phyloP scores from a whole-genome alignment of 495 filamentous ascomycete species.

The Tuber brumale region DNA sequence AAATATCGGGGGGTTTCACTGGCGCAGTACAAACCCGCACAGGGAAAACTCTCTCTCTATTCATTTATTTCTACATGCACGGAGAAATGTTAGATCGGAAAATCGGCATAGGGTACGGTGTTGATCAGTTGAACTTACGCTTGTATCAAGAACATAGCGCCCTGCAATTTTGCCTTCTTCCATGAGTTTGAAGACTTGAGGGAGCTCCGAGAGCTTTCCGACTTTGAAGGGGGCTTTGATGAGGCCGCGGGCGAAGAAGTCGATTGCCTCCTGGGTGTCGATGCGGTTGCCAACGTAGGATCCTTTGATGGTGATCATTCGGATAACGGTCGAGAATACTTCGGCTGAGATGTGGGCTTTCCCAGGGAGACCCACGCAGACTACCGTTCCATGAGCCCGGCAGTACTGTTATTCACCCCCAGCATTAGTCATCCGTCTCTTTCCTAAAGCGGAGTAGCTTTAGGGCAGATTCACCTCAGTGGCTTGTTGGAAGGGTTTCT shows the following conservation, averaged over 20 bases:
- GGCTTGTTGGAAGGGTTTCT: conserved; percentile 93
- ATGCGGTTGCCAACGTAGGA: conserved; percentile 86
- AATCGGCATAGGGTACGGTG: background rate
- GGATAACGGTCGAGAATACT: conserved; percentile 76
- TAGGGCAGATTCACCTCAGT: conserved; percentile 47
- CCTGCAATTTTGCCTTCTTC: conserved; percentile 73
- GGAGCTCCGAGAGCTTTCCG: conserved; percentile 67
- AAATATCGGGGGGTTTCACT: background rate
- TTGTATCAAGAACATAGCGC: conserved; percentile 73
- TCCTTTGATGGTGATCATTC: conserved; percentile 88
- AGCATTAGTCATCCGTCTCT: conserved; percentile 1
- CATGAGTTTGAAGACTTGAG: conserved; percentile 66
- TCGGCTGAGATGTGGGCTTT: conserved; percentile 70
- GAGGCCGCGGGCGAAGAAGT: conserved; percentile 75
- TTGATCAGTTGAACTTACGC: conserved; percentile 15
- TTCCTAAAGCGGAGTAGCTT: background rate
- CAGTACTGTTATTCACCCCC: conserved; percentile 52
- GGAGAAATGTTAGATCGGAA: conserved; percentile 3
- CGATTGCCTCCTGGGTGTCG: conserved; percentile 76
- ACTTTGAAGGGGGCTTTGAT: conserved; percentile 84
- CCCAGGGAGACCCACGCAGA: conserved; percentile 80
- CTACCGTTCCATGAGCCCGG: conserved; percentile 66
- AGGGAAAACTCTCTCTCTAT: background rate
- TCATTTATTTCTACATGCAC: background rate
- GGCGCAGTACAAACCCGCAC: background rate